Evolutionary conservation across 371 early-diverging fungal genomes (phyloP), one percentile per base, ranked within the genome.

Genomic region (Mucor circinelloides): DNA sequence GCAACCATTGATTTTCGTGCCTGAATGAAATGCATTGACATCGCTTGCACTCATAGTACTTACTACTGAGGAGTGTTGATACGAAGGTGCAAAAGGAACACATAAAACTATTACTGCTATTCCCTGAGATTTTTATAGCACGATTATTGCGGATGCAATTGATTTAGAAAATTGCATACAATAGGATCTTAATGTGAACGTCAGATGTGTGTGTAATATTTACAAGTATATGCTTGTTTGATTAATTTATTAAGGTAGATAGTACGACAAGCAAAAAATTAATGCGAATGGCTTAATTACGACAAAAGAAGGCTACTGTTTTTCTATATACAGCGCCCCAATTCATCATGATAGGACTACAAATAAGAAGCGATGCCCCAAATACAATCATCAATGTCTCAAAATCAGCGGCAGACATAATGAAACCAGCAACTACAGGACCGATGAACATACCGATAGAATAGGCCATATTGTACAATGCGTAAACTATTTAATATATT

Each of bases 401-500:
- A 64, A 82, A 82, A n/a, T 62, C 69, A 25, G 71, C 65, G 40
- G 55, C 42, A 17, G 76, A 64, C 78, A 82, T 82, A 25, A 82
- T 65, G 8, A 77, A 69, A 3, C 89, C 89, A 8, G 85, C 86
- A 60, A 82, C 56, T 27, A 85, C 83, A 7, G 89, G 89, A 0
- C 89, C 89, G 17, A 82, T 52, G 38, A 86, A 83, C 89, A 89
- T 89, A 32, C 82, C 83, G 28, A 79, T 66, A 0, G 85, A 84
- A 36, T 83, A 85, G 10, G 85, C 85, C 84, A 85, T 85, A 52
- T 85, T 85, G 58, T 81, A 85, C 28, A 85, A 65, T 3, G 82
- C 85, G 69, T 81, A 85, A n/a, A 82, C 83, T 77, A 70, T 31
- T 42, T 57, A 38, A 58, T 19, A 23, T 4, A 25, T 50, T 50